Evolutionary conservation across 1,284 basidiomycete species (phyloP).

Genomic region (Cerioporus squamosus): DNA sequence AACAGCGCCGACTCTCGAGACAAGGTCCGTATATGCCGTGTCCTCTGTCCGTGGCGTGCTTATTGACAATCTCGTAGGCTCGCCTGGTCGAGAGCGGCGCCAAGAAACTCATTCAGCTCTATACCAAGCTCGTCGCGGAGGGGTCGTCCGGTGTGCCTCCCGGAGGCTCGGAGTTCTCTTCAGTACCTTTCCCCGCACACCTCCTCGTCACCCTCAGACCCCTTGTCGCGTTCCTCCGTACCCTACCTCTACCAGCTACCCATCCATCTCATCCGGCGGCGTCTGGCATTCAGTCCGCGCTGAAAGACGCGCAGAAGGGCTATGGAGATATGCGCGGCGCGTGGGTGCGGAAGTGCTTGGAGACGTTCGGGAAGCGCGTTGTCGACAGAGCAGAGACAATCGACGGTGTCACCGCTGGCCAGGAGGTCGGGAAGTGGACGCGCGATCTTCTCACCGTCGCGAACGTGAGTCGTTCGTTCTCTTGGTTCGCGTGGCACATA

Average conservation of each 20-base stretch:
- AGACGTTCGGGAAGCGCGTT: conserved; percentile 67
- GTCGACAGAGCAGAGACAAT: conserved; percentile 68
- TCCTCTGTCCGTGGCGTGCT: not conserved
- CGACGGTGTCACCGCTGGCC: conserved; percentile 64
- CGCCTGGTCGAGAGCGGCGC: conserved; percentile 78
- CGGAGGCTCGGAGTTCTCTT: conserved; percentile 59
- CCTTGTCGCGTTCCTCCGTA: conserved; percentile 69
- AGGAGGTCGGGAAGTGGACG: conserved; percentile 72
- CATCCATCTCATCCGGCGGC: conserved; percentile 81
- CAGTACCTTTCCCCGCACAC: conserved; percentile 56
- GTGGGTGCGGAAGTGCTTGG: conserved; percentile 75
- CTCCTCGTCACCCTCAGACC: conserved; percentile 60
- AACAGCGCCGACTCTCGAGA: conserved; percentile 64
- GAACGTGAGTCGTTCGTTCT: conserved; percentile 51
- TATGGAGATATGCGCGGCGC: conserved; percentile 84
- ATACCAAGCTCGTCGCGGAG: conserved; percentile 81
- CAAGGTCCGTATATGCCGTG: conserved; percentile 45
- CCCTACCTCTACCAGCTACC: conserved; percentile 72
- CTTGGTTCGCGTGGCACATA: not conserved
- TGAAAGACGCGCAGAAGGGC: conserved; percentile 77
- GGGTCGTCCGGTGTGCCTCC: conserved; percentile 73
- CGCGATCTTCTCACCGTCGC: conserved; percentile 61
- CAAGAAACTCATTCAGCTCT: conserved; percentile 78
- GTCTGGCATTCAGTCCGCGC: conserved; percentile 58
- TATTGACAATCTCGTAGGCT: conserved; percentile 49